Conservation (phyloP, 225 moss, liverwort and hornwort species). For the Antitrichia curtipendula region DNA sequence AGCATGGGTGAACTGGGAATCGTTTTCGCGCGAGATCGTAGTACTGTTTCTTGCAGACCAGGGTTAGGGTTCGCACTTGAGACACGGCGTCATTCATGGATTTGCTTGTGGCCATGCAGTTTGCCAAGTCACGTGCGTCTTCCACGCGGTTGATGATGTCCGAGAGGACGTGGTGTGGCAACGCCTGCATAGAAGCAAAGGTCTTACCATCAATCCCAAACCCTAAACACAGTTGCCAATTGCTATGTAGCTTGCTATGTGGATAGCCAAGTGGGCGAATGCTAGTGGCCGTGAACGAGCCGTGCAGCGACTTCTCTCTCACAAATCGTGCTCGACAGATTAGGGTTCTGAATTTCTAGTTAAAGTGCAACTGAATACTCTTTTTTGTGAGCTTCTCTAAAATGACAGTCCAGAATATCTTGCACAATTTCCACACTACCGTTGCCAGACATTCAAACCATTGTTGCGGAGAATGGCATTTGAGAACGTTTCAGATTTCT, state of each 20-base stretch:
- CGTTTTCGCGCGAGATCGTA: constrained; percentile 17
- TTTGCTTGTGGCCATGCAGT: constrained; percentile 42
- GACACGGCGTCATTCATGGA: constrained; percentile 8
- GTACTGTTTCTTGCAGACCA: constrained; percentile 25
- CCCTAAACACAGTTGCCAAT: neutral
- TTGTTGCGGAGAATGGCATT: neutral
- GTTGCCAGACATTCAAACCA: neutral
- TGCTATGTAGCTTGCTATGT: neutral
- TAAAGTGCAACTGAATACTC: neutral
- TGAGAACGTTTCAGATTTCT: neutral
- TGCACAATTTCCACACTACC: neutral
- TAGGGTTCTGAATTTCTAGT: neutral
- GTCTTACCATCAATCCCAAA: neutral
- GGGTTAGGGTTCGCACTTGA: constrained; percentile 3
- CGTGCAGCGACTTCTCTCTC: neutral
- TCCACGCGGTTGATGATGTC: constrained; percentile 27
- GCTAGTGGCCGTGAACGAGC: neutral
- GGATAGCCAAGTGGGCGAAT: neutral
- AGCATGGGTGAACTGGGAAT: neutral
- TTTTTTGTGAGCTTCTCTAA: neutral
- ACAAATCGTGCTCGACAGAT: neutral
- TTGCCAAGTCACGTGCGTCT: constrained; percentile 34
- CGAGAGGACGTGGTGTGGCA: constrained; percentile 18
- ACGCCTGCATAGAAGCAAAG: constrained; percentile 1
- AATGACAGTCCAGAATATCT: neutral